phyloP scores from a whole-genome alignment of 2,329 filamentous ascomycete species.

The Coniochaeta sp. region DNA sequence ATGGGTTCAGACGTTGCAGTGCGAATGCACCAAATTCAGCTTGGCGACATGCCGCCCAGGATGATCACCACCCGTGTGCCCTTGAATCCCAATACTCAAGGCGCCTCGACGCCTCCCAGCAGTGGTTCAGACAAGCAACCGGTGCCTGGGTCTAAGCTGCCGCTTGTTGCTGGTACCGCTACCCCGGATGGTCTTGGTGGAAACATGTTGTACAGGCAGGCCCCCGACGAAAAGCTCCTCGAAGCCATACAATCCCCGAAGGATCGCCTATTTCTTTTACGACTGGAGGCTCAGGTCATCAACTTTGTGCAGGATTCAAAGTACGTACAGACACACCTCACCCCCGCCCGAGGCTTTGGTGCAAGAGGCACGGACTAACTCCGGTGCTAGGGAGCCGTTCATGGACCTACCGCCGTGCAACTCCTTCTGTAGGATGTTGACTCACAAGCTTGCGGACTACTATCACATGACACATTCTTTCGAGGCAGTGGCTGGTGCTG shows the following conservation, averaged over 20 bases:
- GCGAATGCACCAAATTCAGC: slow-evolving; percentile 42
- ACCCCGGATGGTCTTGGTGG: slow-evolving; percentile 45
- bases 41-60: slow-evolving; percentile 45
- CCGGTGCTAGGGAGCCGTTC: slow-evolving; percentile 63
- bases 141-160: slow-evolving; percentile 36
- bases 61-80: slow-evolving; percentile 27
- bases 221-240: slow-evolving; percentile 89
- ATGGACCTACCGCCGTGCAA: slow-evolving; percentile 91
- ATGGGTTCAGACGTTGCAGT: slow-evolving; percentile 73
- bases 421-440: slow-evolving; percentile 89
- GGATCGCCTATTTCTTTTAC: slow-evolving; percentile 79
- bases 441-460: slow-evolving; percentile 94
- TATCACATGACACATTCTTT: slow-evolving; percentile 95
- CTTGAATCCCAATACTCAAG: slow-evolving; percentile 38
- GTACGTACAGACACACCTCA: slow-evolving; percentile 39
- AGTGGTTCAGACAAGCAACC: slow-evolving; percentile 49
- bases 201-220: slow-evolving; percentile 55
- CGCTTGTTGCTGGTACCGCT: slow-evolving; percentile 35
- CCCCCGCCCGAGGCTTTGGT: neutral
- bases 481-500: slow-evolving; percentile 76
- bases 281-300: slow-evolving; percentile 87
- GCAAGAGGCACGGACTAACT: slow-evolving; percentile 11
- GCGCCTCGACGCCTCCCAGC: slow-evolving; percentile 49
- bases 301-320: slow-evolving; percentile 88
- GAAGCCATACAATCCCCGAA: slow-evolving; percentile 85